Conservation (phyloP, 345 rosid species). For the Moricandia arvensis region DNA sequence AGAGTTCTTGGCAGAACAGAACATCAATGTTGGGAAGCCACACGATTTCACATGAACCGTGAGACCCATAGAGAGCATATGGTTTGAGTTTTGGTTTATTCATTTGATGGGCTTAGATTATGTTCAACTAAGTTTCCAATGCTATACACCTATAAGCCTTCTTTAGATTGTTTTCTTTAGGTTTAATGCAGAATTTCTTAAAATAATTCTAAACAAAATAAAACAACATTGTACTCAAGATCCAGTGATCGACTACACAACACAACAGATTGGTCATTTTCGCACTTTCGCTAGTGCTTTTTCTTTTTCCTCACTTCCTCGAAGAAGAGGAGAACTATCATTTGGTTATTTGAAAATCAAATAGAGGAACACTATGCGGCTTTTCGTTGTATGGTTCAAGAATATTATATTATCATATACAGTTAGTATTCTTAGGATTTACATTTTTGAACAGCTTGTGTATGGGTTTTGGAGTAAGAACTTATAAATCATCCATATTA, state of each 20-base stretch:
- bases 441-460: background rate
- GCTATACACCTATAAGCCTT: background rate
- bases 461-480: conserved; percentile 3
- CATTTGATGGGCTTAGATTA: background rate
- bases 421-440: background rate
- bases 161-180: background rate
- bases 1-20: conserved; percentile 58
- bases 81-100: background rate
- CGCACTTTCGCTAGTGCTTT: conserved; percentile 24
- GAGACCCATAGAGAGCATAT: background rate
- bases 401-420: background rate
- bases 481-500: background rate
- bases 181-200: no score
- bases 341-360: conserved; percentile 9
- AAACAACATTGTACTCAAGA: background rate
- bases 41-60: conserved; percentile 45
- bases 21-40: conserved; percentile 63
- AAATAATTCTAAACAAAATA: background rate
- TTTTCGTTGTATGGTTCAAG: background rate
- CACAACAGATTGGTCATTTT: background rate
- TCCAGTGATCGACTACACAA: background rate
- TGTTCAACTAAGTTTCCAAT: background rate
- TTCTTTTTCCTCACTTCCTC: conserved; percentile 12
- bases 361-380: background rate
- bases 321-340: conserved; percentile 14